Conservation (phyloP, 140 eudicot genomes). For the Bidens hawaiensis region DNA sequence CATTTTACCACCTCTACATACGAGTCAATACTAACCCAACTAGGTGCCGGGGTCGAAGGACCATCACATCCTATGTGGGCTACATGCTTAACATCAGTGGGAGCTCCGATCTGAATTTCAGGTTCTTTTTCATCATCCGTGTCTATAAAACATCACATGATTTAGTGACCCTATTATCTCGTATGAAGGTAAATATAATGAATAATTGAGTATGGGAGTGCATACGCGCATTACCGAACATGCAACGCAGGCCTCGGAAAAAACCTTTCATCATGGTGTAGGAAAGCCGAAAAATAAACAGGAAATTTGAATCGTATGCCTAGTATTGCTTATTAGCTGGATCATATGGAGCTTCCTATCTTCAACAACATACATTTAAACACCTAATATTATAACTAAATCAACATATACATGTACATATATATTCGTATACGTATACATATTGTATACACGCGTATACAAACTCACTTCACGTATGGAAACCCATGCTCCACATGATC, state of each 20-base stretch:
- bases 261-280: slow-evolving; percentile 49
- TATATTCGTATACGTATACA: not conserved
- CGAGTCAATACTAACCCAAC: slow-evolving; percentile 57
- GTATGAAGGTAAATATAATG: not conserved
- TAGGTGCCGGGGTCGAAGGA: slow-evolving; percentile 54
- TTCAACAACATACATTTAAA: slow-evolving; percentile 23
- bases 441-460: too few species aligned
- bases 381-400: slow-evolving; percentile 12
- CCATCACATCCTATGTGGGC: slow-evolving; percentile 94
- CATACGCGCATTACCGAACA: slow-evolving; percentile 16
- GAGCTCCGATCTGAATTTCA: slow-evolving; percentile 81
- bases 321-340: slow-evolving; percentile 4
- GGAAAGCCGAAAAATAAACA: slow-evolving; percentile 4
- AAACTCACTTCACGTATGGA: slow-evolving; percentile 26
- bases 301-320: slow-evolving; percentile 1
- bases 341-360: slow-evolving; percentile 43
- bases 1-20: not conserved
- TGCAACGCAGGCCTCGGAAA: slow-evolving; percentile 45
- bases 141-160: slow-evolving; percentile 13
- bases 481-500: slow-evolving; percentile 36
- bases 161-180: not conserved
- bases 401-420: not conserved
- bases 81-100: slow-evolving; percentile 91
- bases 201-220: too few species aligned
- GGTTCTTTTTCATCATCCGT: slow-evolving; percentile 50